phyloP scores from a whole-genome alignment of 1,139 yeast genomes.

The Taiozyma sp. region DNA sequence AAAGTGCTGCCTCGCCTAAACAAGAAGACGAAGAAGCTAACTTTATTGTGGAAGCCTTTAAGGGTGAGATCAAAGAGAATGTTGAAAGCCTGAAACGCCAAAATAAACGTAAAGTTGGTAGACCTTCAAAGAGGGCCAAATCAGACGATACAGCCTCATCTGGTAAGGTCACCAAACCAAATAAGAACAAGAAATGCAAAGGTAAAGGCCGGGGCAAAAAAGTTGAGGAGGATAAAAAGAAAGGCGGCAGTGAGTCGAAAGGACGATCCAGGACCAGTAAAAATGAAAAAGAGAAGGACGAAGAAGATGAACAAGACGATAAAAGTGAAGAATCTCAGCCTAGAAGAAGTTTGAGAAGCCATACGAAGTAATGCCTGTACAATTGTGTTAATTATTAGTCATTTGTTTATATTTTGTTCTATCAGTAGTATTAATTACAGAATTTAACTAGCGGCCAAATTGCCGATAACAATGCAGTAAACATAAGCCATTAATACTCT shows the following conservation, averaged over 20 bases:
- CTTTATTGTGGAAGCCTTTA: background rate
- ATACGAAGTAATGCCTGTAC: constrained; percentile 5
- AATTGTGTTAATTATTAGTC: background rate
- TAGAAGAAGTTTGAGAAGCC: constrained; percentile 7
- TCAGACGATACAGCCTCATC: background rate
- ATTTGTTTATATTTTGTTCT: background rate
- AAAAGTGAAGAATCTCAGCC: background rate
- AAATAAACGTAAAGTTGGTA: background rate
- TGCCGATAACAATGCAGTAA: background rate
- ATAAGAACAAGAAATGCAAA: background rate
- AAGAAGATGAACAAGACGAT: background rate
- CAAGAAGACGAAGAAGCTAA: background rate
- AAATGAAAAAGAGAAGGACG: background rate
- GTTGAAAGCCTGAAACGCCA: background rate
- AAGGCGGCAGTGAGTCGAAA: background rate
- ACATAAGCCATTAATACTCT: background rate
- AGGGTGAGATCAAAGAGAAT: background rate
- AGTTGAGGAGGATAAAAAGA: background rate
- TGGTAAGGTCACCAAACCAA: background rate
- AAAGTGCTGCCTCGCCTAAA: background rate
- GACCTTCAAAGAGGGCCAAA: constrained; percentile 5
- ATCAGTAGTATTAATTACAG: background rate
- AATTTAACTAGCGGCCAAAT: background rate
- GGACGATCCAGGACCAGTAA: background rate
- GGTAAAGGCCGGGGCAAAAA: background rate